Evolutionary conservation across 495 filamentous ascomycete species (phyloP), one percentile per base, ranked within the genome.

Genomic region (Aspergillus taichungensis): DNA sequence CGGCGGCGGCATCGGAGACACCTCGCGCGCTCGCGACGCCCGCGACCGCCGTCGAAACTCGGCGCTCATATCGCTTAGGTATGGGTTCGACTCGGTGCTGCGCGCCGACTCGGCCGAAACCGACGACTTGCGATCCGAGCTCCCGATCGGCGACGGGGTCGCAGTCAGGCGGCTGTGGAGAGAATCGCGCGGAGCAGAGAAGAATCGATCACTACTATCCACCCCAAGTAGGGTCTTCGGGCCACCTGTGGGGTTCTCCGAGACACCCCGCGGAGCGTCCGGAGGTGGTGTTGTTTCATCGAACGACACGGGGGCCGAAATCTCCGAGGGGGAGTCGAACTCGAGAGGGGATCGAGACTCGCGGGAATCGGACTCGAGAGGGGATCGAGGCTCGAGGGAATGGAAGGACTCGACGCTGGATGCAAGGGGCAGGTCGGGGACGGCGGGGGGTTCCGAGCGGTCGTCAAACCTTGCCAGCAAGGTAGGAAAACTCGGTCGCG

Each of bases 1-100:
- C 6, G 78, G 66, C 2, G 82, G 67, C 8, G 84, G 83, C 49
- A 89, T 71, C 0, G 86, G 84, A 5, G 85, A 87, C n/a, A 84
- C 67, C 31, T 76, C 73, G 24, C 79, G 76, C 50, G 75, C 65
- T 43, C 72, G 75, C 6, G 82, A 76, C 13, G 73, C 65, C 34
- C 60, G 66, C 4, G 64, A 63, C n/a, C 76, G 75, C 13, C 68
- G 69, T 28, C 75, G 75, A 33, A 78, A 68, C n/a, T 76, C 62
- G 13, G 64, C 45, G 34, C 63, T 64, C 53, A 73, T 71, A 28
- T 72, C 74, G 31, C 64, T 65, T 7, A 77, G 72, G 30, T 69
- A 57, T 8, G 69, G 55, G 30, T 73, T 69, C 4, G 42, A 44
- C 10, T 47, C 39, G 12, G 45, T 39, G 34, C 35, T 41, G 13